Conservation (phyloP, 768 basidiomycete species). For the Phylloporus rhodoxanthus region DNA sequence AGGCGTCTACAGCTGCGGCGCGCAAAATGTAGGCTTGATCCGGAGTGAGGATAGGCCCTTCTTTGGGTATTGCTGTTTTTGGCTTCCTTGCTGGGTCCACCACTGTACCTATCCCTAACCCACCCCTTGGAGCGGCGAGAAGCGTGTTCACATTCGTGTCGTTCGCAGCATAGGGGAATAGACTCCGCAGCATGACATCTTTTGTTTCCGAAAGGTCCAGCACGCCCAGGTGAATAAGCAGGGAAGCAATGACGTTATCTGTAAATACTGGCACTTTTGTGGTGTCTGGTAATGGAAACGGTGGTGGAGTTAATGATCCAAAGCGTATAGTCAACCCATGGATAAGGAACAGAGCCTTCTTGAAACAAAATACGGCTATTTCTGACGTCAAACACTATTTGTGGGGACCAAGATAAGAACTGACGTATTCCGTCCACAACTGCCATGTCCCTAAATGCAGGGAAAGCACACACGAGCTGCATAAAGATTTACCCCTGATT, state of each 20-base stretch:
- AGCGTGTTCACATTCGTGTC: conserved; percentile 36
- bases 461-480: conserved; percentile 73
- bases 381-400: neutral
- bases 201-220: conserved; percentile 52
- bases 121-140: conserved; percentile 30
- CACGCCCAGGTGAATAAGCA: conserved; percentile 71
- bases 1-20: conserved; percentile 75
- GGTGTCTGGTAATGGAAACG: conserved; percentile 61
- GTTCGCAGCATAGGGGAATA: conserved; percentile 47
- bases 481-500: conserved; percentile 4
- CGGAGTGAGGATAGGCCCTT: conserved; percentile 49
- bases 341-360: conserved; percentile 81
- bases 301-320: conserved; percentile 43
- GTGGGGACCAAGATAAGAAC: conserved; percentile 12
- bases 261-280: conserved; percentile 59
- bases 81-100: conserved; percentile 12
- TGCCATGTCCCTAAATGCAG: conserved; percentile 77
- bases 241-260: conserved; percentile 81
- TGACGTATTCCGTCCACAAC: conserved; percentile 57
- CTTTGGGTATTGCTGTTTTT: conserved; percentile 27
- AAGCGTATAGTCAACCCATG: conserved; percentile 67
- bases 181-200: conserved; percentile 36
- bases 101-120: neutral
- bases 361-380: conserved; percentile 81
- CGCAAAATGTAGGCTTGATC: conserved; percentile 69